Conservation (phyloP, 2,329 filamentous ascomycete species). For the Fusarium oxysporum region DNA sequence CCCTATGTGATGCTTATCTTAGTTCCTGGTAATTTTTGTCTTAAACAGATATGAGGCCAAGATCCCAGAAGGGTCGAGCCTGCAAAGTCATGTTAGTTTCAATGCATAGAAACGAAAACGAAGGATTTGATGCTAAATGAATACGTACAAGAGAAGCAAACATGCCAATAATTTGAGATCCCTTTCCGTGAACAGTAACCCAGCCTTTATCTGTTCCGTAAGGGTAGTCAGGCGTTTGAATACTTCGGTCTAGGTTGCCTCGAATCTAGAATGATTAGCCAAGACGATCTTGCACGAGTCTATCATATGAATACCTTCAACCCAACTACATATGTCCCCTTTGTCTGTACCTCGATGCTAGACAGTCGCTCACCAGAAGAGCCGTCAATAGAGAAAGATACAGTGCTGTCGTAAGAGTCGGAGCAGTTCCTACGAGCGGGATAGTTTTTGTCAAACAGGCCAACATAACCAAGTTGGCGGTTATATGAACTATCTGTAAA, state of each 20-base stretch:
- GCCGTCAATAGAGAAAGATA: background rate
- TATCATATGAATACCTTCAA: background rate
- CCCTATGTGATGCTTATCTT: too few species aligned
- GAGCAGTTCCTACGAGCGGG: too few species aligned
- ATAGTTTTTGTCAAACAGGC: too few species aligned
- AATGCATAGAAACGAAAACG: too few species aligned
- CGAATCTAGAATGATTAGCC: too few species aligned
- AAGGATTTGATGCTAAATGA: too few species aligned
- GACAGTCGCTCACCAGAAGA: background rate
- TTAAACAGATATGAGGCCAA: too few species aligned
- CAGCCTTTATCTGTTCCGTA: background rate
- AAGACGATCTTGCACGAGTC: too few species aligned
- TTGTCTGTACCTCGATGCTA: background rate
- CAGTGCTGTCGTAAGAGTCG: background rate
- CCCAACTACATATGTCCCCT: background rate
- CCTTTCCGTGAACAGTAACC: background rate
- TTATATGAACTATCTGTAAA: background rate
- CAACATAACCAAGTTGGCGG: too few species aligned
- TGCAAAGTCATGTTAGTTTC: too few species aligned
- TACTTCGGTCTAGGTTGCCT: accelerated
- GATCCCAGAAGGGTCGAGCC: too few species aligned
- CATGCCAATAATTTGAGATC: background rate
- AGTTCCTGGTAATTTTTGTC: too few species aligned
- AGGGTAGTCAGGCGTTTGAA: background rate
- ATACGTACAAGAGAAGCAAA: background rate